A percentile compares a stretch with the other conserved stretches of the same genome.
Conservation (phyloP, 805 yeast species). For the Cyberlindnera subsufficiens region DNA sequence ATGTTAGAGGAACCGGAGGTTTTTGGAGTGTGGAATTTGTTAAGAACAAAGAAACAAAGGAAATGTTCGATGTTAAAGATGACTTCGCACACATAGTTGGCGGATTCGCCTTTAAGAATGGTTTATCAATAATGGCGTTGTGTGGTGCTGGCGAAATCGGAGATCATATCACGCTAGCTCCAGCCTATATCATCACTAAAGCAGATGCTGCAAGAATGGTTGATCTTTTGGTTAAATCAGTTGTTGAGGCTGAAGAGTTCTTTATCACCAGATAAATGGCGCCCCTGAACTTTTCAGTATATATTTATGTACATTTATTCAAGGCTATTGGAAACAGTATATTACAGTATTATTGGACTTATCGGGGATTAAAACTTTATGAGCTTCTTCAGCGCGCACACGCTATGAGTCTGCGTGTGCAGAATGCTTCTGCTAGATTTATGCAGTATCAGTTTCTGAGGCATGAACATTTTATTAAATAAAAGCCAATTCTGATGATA, state of each 20-base stretch:
- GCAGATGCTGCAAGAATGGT: constrained; percentile 33
- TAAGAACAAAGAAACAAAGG: constrained; percentile 40
- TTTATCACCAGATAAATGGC: too few relatives aligned
- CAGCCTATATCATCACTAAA: constrained; percentile 35
- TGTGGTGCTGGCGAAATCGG: constrained; percentile 36
- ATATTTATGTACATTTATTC: too few relatives aligned
- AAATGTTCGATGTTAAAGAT: constrained; percentile 32
- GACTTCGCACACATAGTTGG: constrained; percentile 27
- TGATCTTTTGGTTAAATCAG: constrained; percentile 19
- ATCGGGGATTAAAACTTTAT: too few relatives aligned
- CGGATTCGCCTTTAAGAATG: constrained; percentile 31
- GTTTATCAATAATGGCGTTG: constrained; percentile 35
- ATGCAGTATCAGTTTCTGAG: too few relatives aligned
- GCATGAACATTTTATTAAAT: too few relatives aligned
- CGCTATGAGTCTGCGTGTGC: too few relatives aligned
- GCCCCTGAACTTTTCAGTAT: too few relatives aligned
- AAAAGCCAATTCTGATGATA: too few relatives aligned
- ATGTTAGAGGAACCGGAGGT: constrained; percentile 49
- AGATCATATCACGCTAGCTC: constrained; percentile 41
- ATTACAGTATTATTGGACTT: too few relatives aligned
- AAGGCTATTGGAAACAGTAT: too few relatives aligned
- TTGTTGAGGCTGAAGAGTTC: constrained; percentile 13
- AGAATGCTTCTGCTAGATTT: too few relatives aligned
- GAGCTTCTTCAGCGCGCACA: too few relatives aligned
- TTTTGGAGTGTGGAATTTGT: constrained; percentile 51